Evolutionary conservation across 2,329 filamentous ascomycete genomes (phyloP), one percentile per base, ranked within the genome.

Genomic region (Nemania sp.): DNA sequence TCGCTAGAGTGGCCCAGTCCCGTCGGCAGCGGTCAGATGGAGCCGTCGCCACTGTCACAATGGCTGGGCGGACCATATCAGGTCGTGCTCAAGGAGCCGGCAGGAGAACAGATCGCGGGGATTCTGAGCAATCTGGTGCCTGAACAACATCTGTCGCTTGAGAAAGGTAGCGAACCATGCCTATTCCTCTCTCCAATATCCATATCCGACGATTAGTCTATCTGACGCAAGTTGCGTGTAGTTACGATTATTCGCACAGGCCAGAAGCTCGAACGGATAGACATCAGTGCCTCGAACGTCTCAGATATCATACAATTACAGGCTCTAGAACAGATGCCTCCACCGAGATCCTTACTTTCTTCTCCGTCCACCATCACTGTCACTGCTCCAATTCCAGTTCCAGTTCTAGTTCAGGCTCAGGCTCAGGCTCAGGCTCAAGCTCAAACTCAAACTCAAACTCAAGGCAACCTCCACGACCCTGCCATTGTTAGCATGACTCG

Each of bases 401-500:
- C n/a, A n/a, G n/a, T n/a, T n/a, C n/a, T n/a, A n/a, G n/a, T n/a
- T n/a, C n/a, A n/a, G n/a, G n/a, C n/a, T n/a, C n/a, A n/a, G n/a
- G n/a, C n/a, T n/a, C n/a, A n/a, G n/a, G n/a, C n/a, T n/a, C n/a
- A n/a, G n/a, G n/a, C n/a, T n/a, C n/a, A n/a, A n/a, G n/a, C n/a
- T n/a, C n/a, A n/a, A n/a, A n/a, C n/a, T n/a, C n/a, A n/a, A n/a
- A 78, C 81, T 4, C 43, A 51, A 70, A 73, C 81, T 29, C 62
- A 45, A 7, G 10, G 81, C 45, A 74, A 83, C 0, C 93, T 96
- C 75, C 86, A 90, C n/a, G 93, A 97, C 74, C 93, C 93, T 11
- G 93, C 93, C 3, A 97, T 97, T 63, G 78, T 97, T 53, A 94
- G 92, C 76, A 87, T 93, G 57, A 83, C 83, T 24, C 82, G 82